These are phyloP conservation scores for Bifiguratus adelaidae DNA, from an alignment of 192 early-diverging fungal genomes.

Conservation along the genomic window DNA sequence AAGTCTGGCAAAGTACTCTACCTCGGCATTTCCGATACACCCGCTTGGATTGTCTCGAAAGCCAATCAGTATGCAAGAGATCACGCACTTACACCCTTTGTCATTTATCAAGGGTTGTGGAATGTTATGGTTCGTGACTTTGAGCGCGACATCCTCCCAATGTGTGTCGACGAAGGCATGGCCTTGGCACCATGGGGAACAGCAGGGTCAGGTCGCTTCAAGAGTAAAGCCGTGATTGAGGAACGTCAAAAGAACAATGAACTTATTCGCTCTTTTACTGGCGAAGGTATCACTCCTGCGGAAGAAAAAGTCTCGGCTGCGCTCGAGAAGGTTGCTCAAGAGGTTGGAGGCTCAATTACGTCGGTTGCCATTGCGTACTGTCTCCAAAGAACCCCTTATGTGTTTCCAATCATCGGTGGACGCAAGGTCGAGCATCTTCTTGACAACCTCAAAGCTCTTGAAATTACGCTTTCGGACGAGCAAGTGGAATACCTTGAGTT, in stretches of 20 bases:
- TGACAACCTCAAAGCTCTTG: neutral
- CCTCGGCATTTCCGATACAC: constrained; percentile 27
- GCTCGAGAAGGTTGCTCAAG: neutral
- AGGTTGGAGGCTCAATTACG: neutral
- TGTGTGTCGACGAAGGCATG: neutral
- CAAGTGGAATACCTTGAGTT: neutral
- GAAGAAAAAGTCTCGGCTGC: neutral
- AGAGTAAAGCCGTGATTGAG: neutral
- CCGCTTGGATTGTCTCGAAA: constrained; percentile 39
- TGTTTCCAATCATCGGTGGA: constrained; percentile 1
- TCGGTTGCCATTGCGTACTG: neutral
- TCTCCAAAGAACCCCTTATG: neutral
- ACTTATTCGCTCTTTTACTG: neutral
- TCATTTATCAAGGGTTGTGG: neutral
- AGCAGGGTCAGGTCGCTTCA: neutral
- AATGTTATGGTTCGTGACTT: neutral
- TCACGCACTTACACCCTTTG: neutral
- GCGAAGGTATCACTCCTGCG: neutral
- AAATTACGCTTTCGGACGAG: neutral
- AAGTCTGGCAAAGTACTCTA: constrained; percentile 46
- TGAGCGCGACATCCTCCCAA: constrained; percentile 1
- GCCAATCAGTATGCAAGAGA: constrained; percentile 1
- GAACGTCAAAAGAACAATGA: neutral
- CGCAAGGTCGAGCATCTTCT: neutral
- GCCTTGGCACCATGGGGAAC: neutral